Evolutionary conservation across 2,329 filamentous ascomycete species (phyloP).

Genomic region (Emergomyces orientalis): DNA sequence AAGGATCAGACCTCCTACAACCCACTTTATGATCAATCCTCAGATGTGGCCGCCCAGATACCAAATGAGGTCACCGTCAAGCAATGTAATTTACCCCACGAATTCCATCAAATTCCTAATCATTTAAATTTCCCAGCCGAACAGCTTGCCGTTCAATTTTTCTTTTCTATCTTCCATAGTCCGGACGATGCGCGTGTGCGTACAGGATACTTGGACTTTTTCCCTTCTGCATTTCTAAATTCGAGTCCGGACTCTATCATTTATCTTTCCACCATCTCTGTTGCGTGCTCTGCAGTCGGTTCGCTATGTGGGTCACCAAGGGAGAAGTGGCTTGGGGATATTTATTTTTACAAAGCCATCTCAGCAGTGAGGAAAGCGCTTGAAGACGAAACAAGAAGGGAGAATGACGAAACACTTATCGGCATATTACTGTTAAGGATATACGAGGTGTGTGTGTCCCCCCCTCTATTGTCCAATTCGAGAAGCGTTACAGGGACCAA

Average conservation of each 20-base stretch:
- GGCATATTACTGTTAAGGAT: not conserved
- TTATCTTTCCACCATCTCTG: not conserved
- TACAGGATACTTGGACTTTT: not conserved
- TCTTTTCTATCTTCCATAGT: not conserved
- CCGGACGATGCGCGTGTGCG: not conserved
- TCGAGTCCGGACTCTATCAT: not conserved
- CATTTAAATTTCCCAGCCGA: not conserved
- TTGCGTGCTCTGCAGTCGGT: not conserved
- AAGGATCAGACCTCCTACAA: not conserved
- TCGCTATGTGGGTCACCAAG: not conserved
- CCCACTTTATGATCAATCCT: not conserved
- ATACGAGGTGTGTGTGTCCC: not conserved
- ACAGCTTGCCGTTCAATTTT: slow-evolving; percentile 1
- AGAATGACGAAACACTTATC: slow-evolving; percentile 1
- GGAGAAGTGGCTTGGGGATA: not conserved
- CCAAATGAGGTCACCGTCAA: not conserved
- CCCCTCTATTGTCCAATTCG: not conserved
- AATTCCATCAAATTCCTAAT: not conserved
- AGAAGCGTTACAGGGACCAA: not conserved
- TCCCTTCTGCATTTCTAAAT: not conserved
- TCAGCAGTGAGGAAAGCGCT: not conserved
- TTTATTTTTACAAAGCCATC: not conserved
- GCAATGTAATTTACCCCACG: not conserved
- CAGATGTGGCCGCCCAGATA: not conserved
- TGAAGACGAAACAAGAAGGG: not conserved